Conservation (phyloP, 2,329 filamentous ascomycete species). For the Alternaria consortialis region DNA sequence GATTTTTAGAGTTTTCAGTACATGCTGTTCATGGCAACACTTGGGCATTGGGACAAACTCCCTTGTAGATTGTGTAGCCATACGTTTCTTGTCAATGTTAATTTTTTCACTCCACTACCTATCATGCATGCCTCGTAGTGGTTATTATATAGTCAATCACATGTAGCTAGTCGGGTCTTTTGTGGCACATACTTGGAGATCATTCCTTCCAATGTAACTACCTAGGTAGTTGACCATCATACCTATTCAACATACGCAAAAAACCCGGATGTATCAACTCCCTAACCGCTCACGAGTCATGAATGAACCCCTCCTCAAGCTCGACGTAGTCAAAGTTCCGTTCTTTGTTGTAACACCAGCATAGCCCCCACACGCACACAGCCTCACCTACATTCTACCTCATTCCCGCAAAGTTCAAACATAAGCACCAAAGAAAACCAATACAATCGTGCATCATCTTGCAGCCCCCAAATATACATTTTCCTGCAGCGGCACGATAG, state of each 20-base stretch:
- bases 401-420: conserved; percentile 9
- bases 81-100: conserved; percentile 28
- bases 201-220: neutral
- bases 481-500: conserved; percentile 14
- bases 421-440: conserved; percentile 6
- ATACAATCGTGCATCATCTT: conserved; percentile 4
- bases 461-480: conserved; percentile 22
- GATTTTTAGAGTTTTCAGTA: neutral
- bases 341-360: conserved; percentile 1
- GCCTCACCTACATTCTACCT: neutral
- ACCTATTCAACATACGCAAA: neutral
- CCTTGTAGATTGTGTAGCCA: conserved; percentile 27
- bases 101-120: neutral
- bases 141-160: neutral
- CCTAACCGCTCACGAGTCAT: neutral
- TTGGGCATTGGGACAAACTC: neutral
- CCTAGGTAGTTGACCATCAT: neutral
- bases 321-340: neutral
- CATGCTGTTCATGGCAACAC: conserved; percentile 9
- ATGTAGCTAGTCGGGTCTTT: neutral
- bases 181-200: neutral
- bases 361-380: conserved; percentile 8
- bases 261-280: neutral
- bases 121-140: neutral
- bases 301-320: conserved; percentile 1